Conservation (phyloP, 208 protist species). For the Acanthamoeba healyi region DNA sequence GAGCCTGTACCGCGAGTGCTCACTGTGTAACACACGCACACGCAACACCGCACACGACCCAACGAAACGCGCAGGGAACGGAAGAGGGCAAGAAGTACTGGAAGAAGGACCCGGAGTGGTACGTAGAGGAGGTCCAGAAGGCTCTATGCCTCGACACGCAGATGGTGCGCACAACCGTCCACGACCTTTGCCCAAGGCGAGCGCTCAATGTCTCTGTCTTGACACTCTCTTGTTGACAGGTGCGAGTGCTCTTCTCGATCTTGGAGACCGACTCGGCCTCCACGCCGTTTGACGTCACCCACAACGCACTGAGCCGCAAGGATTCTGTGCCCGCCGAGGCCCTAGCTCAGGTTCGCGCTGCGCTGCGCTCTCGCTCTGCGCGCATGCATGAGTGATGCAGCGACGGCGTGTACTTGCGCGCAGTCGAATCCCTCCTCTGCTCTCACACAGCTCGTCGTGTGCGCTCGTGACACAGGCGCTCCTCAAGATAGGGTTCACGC, state of each 20-base stretch:
- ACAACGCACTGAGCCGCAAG: not conserved
- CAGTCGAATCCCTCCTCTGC: too few species aligned
- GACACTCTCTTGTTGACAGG: not conserved
- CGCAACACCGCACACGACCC: not conserved
- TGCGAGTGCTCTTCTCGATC: not conserved
- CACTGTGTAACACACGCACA: not conserved
- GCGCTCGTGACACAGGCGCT: not conserved
- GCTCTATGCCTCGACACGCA: not conserved
- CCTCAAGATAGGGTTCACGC: constrained; percentile 1
- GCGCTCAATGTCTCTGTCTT: not conserved
- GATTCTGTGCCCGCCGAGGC: not conserved
- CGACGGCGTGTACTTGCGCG: too few species aligned
- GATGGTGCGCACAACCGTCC: not conserved
- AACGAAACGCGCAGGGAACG: not conserved
- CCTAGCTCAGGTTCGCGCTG: not conserved
- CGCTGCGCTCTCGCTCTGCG: not conserved
- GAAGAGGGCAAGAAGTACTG: constrained; percentile 47
- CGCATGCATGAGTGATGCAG: too few species aligned
- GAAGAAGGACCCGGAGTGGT: constrained; percentile 26
- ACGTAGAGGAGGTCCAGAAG: constrained; percentile 19
- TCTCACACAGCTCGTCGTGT: not conserved
- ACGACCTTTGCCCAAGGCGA: too few species aligned
- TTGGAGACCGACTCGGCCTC: not conserved
- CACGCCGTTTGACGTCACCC: not conserved
- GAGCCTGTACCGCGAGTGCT: too few species aligned